A percentile compares a stretch with the other conserved stretches of the same genome.
Evolutionary conservation across 768 basidiomycete genomes (phyloP).

Genomic region (Gymnopilus dilepis): DNA sequence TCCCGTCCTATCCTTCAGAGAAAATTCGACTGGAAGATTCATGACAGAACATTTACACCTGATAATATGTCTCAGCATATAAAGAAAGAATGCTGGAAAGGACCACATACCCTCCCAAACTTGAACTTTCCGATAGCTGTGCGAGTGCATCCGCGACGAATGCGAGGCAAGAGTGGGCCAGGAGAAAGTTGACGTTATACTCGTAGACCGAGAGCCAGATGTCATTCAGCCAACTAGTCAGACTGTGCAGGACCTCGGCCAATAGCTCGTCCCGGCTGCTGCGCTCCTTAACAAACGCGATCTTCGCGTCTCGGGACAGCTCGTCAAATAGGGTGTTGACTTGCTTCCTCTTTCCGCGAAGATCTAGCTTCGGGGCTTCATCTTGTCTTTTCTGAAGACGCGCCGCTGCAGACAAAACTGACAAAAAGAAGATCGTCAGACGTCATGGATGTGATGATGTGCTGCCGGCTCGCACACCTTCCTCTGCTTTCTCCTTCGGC

Average conservation of each 20-base stretch:
- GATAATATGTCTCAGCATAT: background rate
- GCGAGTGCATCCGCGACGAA: conserved; percentile 53
- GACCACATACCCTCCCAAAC: conserved; percentile 42
- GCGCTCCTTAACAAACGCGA: conserved; percentile 55
- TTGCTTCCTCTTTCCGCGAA: conserved; percentile 60
- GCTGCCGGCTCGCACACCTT: conserved; percentile 31
- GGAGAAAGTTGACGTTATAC: conserved; percentile 52
- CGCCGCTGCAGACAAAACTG: conserved; percentile 45
- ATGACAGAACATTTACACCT: conserved; percentile 63
- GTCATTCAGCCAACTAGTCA: conserved; percentile 63
- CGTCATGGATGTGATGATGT: background rate
- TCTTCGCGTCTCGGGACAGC: conserved; percentile 57
- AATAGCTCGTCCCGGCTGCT: conserved; percentile 61
- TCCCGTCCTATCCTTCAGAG: conserved; percentile 47
- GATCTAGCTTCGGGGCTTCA: conserved; percentile 53
- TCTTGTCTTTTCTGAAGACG: conserved; percentile 42
- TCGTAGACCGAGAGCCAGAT: conserved; percentile 71
- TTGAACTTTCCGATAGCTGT: conserved; percentile 43
- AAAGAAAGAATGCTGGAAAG: background rate
- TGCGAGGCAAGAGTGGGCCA: conserved; percentile 62
- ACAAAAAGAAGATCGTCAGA: conserved; percentile 9
- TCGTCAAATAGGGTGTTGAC: conserved; percentile 57
- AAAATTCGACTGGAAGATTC: conserved; percentile 50
- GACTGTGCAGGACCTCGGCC: conserved; percentile 57
- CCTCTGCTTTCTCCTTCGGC: conserved; percentile 41